Conservation (phyloP, 805 yeast genomes). For the Lipomyces anomalus region DNA sequence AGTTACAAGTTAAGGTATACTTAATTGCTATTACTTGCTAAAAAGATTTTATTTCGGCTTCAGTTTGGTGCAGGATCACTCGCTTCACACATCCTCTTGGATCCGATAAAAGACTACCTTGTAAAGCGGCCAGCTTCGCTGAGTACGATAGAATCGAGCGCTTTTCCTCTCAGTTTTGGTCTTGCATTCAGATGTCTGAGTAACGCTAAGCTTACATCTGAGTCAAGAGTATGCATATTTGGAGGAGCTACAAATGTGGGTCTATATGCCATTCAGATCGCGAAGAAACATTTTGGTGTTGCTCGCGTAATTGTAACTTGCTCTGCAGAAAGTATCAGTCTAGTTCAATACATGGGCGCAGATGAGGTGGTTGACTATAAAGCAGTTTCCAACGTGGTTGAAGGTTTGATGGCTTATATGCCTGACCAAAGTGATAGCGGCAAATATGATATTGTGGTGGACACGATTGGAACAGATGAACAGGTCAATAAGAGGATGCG, state of each 20-base stretch:
- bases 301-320: conserved; percentile 52
- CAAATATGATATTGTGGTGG: conserved; percentile 59
- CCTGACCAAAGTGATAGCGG: too few species aligned
- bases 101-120: conserved; percentile 47
- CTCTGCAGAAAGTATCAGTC: conserved; percentile 44
- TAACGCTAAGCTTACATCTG: conserved; percentile 37
- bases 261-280: conserved; percentile 48
- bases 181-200: conserved; percentile 50
- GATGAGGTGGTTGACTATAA: conserved; percentile 54
- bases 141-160: conserved; percentile 53
- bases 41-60: too few species aligned
- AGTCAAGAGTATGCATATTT: conserved; percentile 51
- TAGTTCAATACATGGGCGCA: conserved; percentile 51
- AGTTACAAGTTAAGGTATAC: not conserved
- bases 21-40: too few species aligned
- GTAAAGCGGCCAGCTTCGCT: conserved; percentile 45
- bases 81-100: conserved; percentile 50
- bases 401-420: conserved; percentile 29
- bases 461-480: conserved; percentile 56
- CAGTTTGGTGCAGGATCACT: conserved; percentile 50
- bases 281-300: conserved; percentile 45
- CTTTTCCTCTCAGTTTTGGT: conserved; percentile 57
- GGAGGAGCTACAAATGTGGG: conserved; percentile 78
- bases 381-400: conserved; percentile 37
- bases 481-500: conserved; percentile 44